phyloP scores from a whole-genome alignment of 139 green algal genomes.

The Diplosphaera chodatii region DNA sequence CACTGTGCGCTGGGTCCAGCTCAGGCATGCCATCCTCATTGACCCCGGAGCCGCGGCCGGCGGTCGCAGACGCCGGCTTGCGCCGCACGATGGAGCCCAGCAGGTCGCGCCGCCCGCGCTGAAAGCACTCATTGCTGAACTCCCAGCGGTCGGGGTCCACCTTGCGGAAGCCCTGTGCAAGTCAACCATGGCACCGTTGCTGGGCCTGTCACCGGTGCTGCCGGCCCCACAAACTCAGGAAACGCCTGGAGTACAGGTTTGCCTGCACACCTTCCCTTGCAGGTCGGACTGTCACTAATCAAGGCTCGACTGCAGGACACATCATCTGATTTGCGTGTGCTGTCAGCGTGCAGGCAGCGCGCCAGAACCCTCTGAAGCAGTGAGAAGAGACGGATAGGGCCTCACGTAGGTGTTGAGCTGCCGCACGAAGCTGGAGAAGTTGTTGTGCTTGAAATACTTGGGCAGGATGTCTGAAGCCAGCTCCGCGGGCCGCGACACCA shows the following conservation, averaged over 20 bases:
- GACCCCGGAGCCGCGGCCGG: not conserved
- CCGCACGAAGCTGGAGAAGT: constrained; percentile 64
- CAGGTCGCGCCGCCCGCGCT: constrained; percentile 4
- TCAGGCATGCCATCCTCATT: not conserved
- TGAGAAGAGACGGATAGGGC: no score
- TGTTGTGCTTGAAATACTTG: constrained; percentile 60
- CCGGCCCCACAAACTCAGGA: no score
- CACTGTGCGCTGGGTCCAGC: not conserved
- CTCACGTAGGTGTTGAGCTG: constrained; percentile 64
- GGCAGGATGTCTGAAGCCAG: constrained; percentile 45
- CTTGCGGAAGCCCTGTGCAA: constrained; percentile 39
- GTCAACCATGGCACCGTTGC: not conserved
- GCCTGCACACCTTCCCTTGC: no score
- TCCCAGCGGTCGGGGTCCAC: constrained; percentile 47
- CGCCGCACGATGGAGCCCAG: constrained; percentile 17
- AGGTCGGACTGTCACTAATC: no score
- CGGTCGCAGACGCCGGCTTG: constrained; percentile 13
- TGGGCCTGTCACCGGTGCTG: no score
- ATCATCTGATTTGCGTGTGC: no score
- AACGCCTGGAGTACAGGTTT: no score
- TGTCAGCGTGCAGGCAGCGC: no score
- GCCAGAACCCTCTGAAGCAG: no score
- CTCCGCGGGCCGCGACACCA: constrained; percentile 44
- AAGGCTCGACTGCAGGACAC: no score
- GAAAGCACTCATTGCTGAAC: constrained; percentile 43